These are phyloP conservation scores for Thelephora aurantiotincta DNA, from an alignment of 768 basidiomycete species.

Conservation along the genomic window DNA sequence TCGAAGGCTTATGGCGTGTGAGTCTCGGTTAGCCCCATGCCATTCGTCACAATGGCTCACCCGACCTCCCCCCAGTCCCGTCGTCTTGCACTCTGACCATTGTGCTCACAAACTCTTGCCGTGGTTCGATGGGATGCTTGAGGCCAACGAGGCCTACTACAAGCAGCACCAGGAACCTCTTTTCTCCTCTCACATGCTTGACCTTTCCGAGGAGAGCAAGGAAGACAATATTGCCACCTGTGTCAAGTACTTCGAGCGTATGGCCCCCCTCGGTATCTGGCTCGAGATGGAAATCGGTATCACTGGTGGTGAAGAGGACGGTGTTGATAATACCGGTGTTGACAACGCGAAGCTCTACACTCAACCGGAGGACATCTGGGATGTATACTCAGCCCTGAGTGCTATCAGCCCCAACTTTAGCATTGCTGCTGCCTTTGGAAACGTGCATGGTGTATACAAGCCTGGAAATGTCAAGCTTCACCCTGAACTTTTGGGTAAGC, in stretches of 20 bases:
- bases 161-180: conserved; percentile 77
- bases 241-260: conserved; percentile 87
- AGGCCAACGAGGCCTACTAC: conserved; percentile 87
- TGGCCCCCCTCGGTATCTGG: conserved; percentile 87
- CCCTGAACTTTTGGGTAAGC: conserved; percentile 83
- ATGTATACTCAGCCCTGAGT: conserved; percentile 76
- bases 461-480: conserved; percentile 92
- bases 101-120: conserved; percentile 96
- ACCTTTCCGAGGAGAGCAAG: conserved; percentile 85
- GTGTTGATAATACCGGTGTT: conserved; percentile 93
- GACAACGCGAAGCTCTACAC: conserved; percentile 95
- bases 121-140: conserved; percentile 99
- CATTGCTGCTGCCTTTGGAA: conserved; percentile 96
- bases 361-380: conserved; percentile 91
- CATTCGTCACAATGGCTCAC: not conserved
- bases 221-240: conserved; percentile 93
- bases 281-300: conserved; percentile 99
- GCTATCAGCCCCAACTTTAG: conserved; percentile 86
- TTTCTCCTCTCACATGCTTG: conserved; percentile 98
- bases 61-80: conserved; percentile 44
- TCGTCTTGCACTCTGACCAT: conserved; percentile 96
- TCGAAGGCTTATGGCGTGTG: conserved; percentile 89
- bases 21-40: conserved; percentile 19
- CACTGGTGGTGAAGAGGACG: conserved; percentile 98
- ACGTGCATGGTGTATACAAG: conserved; percentile 99